These are phyloP conservation scores for Nemania sp. DNA, from an alignment of 2,329 filamentous ascomycete species.

Conservation along the genomic window DNA sequence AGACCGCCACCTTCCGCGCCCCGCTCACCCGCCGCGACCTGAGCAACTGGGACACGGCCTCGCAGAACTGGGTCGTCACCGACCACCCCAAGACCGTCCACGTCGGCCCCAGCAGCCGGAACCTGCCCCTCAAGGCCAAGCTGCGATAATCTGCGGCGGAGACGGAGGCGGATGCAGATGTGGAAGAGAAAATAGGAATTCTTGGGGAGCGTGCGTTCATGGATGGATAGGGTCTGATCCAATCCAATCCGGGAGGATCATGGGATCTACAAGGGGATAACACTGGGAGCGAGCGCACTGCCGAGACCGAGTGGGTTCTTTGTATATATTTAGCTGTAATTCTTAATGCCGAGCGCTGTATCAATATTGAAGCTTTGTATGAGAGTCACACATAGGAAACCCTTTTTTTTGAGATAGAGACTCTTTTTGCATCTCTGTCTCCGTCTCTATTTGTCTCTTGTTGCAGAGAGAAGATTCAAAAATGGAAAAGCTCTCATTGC, in stretches of 20 bases:
- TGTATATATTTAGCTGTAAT: slow-evolving; percentile 25
- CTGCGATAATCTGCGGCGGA: slow-evolving; percentile 3
- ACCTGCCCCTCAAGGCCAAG: slow-evolving; percentile 49
- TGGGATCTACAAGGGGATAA: not conserved
- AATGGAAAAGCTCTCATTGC: no score
- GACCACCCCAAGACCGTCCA: slow-evolving; percentile 56
- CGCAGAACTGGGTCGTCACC: slow-evolving; percentile 83
- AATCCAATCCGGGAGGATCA: not conserved
- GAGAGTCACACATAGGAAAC: no score
- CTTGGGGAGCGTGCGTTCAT: no score
- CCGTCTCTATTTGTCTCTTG: no score
- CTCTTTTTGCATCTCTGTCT: no score
- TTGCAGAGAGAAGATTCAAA: no score
- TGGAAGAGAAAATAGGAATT: not conserved
- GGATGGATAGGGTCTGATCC: not conserved
- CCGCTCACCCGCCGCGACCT: slow-evolving; percentile 79
- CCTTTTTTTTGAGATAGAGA: no score
- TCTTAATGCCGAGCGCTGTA: slow-evolving; percentile 15
- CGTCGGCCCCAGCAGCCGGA: slow-evolving; percentile 60
- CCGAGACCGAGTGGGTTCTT: not conserved
- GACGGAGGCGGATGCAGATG: no score
- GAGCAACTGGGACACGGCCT: slow-evolving; percentile 79
- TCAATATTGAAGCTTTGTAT: not conserved
- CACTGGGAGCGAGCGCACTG: not conserved
- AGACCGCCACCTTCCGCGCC: slow-evolving; percentile 67